phyloP scores from a whole-genome alignment of 306 rosid genomes.

The Begonia peltatifolia region DNA sequence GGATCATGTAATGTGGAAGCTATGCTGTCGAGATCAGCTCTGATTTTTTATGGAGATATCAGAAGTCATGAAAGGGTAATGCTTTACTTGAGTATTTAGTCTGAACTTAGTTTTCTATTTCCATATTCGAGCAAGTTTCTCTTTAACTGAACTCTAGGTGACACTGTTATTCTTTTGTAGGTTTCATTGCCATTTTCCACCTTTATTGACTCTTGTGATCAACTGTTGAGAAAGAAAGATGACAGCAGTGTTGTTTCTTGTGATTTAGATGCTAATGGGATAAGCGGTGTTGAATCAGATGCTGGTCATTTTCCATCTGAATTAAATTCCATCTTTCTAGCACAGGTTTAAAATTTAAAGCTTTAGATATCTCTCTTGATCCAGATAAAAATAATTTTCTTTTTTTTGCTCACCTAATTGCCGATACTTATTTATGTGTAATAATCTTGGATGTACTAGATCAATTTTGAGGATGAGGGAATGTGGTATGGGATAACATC shows the following conservation, averaged over 20 bases:
- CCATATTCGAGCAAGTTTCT: not conserved
- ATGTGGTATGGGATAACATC: not conserved
- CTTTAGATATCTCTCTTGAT: constrained; percentile 6
- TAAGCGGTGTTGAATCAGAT: constrained; percentile 9
- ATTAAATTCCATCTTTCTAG: constrained; percentile 58
- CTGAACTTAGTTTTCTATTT: not conserved
- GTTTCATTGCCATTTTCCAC: constrained; percentile 69
- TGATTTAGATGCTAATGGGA: constrained; percentile 13
- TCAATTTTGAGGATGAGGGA: too few species aligned
- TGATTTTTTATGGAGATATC: constrained; percentile 76
- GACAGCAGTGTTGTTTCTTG: constrained; percentile 12
- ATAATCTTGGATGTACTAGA: too few species aligned
- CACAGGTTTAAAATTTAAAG: constrained; percentile 49
- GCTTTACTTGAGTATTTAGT: not conserved
- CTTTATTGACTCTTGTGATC: constrained; percentile 53
- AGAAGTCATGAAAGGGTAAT: constrained; percentile 86
- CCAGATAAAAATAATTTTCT: constrained; percentile 6
- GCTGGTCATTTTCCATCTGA: constrained; percentile 28
- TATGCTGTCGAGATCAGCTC: constrained; percentile 65
- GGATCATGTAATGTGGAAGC: constrained; percentile 78
- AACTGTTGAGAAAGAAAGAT: constrained; percentile 22
- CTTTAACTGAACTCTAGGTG: not conserved
- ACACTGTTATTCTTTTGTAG: constrained; percentile 22
- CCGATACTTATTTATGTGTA: too few species aligned
- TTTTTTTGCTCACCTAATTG: not conserved